Percentiles rank a stretch among this genome's conserved stretches.
Conservation (phyloP, 2,329 filamentous ascomycete species). For the Apiospora malaysiana region DNA sequence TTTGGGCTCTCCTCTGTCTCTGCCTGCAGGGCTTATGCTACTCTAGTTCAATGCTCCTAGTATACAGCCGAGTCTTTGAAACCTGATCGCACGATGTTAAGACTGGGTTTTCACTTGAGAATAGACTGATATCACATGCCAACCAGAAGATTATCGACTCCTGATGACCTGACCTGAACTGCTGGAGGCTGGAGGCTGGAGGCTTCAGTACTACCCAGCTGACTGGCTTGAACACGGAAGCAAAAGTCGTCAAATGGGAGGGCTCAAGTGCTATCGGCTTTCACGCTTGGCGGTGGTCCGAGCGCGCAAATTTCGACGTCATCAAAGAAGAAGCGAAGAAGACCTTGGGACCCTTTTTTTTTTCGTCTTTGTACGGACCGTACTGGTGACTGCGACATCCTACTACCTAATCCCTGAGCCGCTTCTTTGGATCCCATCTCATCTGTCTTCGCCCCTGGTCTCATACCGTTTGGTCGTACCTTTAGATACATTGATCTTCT, state of each 20-base stretch:
- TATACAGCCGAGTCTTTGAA: too few species aligned
- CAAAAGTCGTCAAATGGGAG: too few species aligned
- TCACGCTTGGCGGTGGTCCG: conserved; percentile 29
- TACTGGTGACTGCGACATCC: not conserved
- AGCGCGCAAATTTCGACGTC: conserved; percentile 31
- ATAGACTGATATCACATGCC: conserved; percentile 8
- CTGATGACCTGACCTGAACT: not conserved
- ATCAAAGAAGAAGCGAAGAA: conserved; percentile 23
- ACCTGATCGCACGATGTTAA: not conserved
- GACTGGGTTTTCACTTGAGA: not conserved
- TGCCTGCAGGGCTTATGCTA: not conserved
- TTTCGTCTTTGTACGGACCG: conserved; percentile 1
- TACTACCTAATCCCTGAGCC: not conserved
- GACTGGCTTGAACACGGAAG: not conserved
- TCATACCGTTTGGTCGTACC: not conserved
- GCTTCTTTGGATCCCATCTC: not conserved
- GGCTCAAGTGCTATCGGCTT: not conserved
- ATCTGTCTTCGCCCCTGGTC: not conserved
- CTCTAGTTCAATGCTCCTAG: not conserved
- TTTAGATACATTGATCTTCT: not conserved
- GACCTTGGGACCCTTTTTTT: not conserved
- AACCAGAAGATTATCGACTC: not conserved
- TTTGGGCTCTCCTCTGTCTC: not conserved
- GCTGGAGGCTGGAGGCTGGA: not conserved
- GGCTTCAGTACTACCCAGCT: not conserved